Base-by-base conservation (phyloP, 768 basidiomycete species). In the Russula sp. region DNA sequence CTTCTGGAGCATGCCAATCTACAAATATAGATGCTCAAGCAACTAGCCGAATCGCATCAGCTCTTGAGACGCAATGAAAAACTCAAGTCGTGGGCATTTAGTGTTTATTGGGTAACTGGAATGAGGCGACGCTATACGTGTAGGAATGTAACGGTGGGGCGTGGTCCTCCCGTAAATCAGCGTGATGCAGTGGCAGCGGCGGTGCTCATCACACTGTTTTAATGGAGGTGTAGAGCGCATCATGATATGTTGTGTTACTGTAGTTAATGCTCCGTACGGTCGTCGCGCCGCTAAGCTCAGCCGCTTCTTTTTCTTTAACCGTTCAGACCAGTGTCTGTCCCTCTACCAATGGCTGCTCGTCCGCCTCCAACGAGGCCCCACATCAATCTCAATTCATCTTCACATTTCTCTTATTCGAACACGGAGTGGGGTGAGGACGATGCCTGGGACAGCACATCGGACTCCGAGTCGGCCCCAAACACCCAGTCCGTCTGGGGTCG, bases 391-490 rank as follows among this genome's bases (percentile, higher is more conserved):
- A 71, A 71, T 38, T 58, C 70, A 13, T 46, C 70, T 26, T 42
- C 62, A 7, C 61, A 60, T 42, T 72, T 63, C 32, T 69, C 68
- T 16, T 67, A 67, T 54, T 69, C 69, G 42, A 57, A 28, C 26
- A 53, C 65, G 13, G 73, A 74, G 52, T 70, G 74, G 71, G 73
- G 62, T 16, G 73, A 74, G n/a, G 75, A 75, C 61, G 75, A 75
- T 66, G 73, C 72, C 22, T 75, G 75, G 75, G 75, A 75, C 61
- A 73, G 72, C 49, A 67, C 69, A 49, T 75, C 75, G n/a, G 74
- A 75, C 61, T 72, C 69, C 52, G 68, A 69, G 57, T 69, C 68
- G 3, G 52, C 36, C 3, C 56, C 68, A n/a, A 59, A 63, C 38
- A 32, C 66, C 6, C 62, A 56, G 20, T 38, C 66, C 20, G 30